Percentiles rank a stretch among this genome's conserved stretches.
phyloP scores from a whole-genome alignment of 148 eudicot genomes.

The Rhododendron kiyosumense region DNA sequence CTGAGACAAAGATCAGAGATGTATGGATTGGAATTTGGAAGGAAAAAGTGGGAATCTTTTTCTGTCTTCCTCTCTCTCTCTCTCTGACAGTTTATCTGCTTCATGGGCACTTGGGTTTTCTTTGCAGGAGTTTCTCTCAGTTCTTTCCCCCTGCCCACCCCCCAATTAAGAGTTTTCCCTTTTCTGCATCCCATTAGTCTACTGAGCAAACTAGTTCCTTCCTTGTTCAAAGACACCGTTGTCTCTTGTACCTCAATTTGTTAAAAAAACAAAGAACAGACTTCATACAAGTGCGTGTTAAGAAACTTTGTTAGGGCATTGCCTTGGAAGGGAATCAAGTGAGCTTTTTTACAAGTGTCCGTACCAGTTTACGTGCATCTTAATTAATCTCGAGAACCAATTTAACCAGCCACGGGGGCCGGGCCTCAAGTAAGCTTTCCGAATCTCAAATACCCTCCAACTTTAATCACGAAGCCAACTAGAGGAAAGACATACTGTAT shows the following conservation, averaged over 20 bases:
- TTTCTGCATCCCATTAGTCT: not conserved
- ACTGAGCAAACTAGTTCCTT: not conserved
- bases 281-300: too few species aligned
- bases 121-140: not conserved
- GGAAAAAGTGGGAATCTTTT: not conserved
- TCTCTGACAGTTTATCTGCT: slow-evolving; percentile 22
- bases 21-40: slow-evolving; percentile 14
- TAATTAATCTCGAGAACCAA: not conserved
- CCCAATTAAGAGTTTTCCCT: not conserved
- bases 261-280: not conserved
- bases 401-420: not conserved
- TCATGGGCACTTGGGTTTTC: slow-evolving; percentile 21
- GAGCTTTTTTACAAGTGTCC: not conserved
- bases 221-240: not conserved
- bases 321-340: not conserved
- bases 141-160: not conserved
- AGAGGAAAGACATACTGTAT: not conserved
- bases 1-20: slow-evolving; percentile 16
- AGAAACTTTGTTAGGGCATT: not conserved
- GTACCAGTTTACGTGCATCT: not conserved
- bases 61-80: slow-evolving; percentile 7
- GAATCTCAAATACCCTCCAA: not conserved
- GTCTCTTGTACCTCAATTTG: not conserved
- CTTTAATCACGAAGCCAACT: not conserved
- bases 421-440: not conserved